Base-by-base conservation (phyloP, 2,329 filamentous ascomycete genomes). In the Cryphonectria carpinicola region DNA sequence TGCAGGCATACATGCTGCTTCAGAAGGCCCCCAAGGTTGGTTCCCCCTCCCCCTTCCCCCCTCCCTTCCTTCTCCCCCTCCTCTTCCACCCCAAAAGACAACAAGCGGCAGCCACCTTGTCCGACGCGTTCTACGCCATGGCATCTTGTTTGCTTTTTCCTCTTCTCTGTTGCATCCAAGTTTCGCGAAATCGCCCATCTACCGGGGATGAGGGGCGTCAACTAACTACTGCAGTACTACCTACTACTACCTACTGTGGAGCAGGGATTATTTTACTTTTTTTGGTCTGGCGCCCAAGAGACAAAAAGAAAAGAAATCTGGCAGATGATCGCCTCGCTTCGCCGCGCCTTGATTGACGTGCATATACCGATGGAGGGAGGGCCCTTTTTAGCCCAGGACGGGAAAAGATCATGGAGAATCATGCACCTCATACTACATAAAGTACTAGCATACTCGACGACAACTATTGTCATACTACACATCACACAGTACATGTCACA, bases 321-420 rank as follows among this genome's bases (percentile, higher is more conserved):
- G 62, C 43, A 65, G 41, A 65, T 52, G 63, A 65, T 65, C 63
- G 63, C 37, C 39, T 64, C 61, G 61, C 63, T 49, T 52, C 63
- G 41, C 43, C 17, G 5, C 41, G 28, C 41, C 63, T 35, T 49
- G n/a, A 35, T 37, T 65, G 63, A 65, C 63, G 63, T 65, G 63
- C 63, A 65, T 65, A 46, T 32, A 32, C 3, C 25, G 28, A 25
- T 43, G 37, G 41, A 19, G 22, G 37, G 17, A 28, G 35, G 37
- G 17, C 32, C 56, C 10, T 25, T 64, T 64, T 17, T 37, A 11
- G 1, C 37, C 61, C 25, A 43, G 61, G 61, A 41, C 58, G 4
- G 58, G 58, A 61, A 37, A 61, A 14, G 52, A 13, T 10, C 13
- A 7, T 37, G 4, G 32, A 14, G 52, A 28, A 28, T 25, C 52